Evolutionary conservation across 805 yeast genomes (phyloP), one percentile per base, ranked within the genome.

Genomic region (Cephaloascus fragrans): DNA sequence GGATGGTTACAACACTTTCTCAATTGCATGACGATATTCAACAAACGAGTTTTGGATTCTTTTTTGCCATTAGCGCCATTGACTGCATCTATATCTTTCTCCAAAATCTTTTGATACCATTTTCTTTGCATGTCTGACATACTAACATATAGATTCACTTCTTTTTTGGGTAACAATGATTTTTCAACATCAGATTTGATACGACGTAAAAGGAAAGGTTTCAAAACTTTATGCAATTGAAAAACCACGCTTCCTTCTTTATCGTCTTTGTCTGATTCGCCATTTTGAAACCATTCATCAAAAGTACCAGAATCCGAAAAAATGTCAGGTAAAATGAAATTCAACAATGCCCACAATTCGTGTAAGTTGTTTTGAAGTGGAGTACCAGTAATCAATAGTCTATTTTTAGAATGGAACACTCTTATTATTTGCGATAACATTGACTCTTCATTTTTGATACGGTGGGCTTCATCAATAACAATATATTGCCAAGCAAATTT

Each of bases 1-100:
- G 94, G 94, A 60, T 83, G 94, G 50, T 83, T 83, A 61, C 90
- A 83, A 56, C 93, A 83, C 56, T 83, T 83, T 53, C 93, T 71
- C 50, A 83, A 64, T 55, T 83, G 94, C 94, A 83, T 83, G 36
- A 83, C 90, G 47, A 83, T 83, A 54, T 83, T 83, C 36, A 83
- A 61, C 42, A 83, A 64, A 50, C 93, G 64, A 2, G 94, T 83
- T 52, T 83, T 83, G 12, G 83, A 72, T 54, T 83, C 94, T 42
- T 76, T 71, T 47, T 77, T 80, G 32, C 87, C 87, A 49, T 69
- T 77, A 4, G 83, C 79, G n/a, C 88, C 90, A 56, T 83, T 83
- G 9, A 83, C 89, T 0, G 93, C 93, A 61, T 83, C 90, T 28
- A 83, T 73, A 54, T 83, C 93, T 52, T 82, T 82, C 52, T 83